Conservation (phyloP, 306 rosid species). For the Fagus sylvatica region DNA sequence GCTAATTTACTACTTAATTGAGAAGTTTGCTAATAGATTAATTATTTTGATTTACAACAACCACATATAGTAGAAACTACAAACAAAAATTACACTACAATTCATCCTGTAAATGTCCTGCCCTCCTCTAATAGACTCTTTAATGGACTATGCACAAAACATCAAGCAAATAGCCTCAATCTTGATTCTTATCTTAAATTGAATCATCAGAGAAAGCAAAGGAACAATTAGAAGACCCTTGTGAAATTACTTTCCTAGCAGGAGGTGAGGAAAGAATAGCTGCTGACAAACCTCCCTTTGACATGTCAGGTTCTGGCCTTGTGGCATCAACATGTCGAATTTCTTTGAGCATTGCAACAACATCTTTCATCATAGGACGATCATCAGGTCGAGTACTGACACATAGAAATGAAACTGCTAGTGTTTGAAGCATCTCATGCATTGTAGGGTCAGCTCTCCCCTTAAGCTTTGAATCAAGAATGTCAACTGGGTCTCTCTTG, state of each 20-base stretch:
- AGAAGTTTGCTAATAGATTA: conserved; percentile 6
- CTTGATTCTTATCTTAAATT: conserved; percentile 6
- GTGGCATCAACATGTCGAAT: conserved; percentile 45
- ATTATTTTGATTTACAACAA: conserved; percentile 30
- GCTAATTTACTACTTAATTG: not conserved
- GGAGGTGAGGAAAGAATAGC: conserved; percentile 48
- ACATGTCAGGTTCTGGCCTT: conserved; percentile 39
- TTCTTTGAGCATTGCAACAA: conserved; percentile 75
- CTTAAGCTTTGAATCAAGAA: conserved; percentile 73
- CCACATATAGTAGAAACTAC: conserved; percentile 23
- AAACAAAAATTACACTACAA: conserved; percentile 22
- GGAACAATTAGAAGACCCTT: conserved; percentile 71
- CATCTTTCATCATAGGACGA: conserved; percentile 84
- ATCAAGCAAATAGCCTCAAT: conserved; percentile 1
- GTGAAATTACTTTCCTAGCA: conserved; percentile 47
- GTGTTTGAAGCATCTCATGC: conserved; percentile 77
- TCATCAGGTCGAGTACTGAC: conserved; percentile 47
- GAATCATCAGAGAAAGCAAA: conserved; percentile 80
- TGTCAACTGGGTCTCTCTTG: conserved; percentile 48
- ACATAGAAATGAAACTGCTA: conserved; percentile 73
- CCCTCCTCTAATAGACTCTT: conserved; percentile 27
- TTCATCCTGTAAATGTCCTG: conserved; percentile 20
- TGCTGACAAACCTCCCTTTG: conserved; percentile 42
- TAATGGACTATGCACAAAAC: conserved; percentile 37
- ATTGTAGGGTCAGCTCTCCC: conserved; percentile 58